Conservation (phyloP, 305 asterid genomes). For the Fraxinus floribunda region DNA sequence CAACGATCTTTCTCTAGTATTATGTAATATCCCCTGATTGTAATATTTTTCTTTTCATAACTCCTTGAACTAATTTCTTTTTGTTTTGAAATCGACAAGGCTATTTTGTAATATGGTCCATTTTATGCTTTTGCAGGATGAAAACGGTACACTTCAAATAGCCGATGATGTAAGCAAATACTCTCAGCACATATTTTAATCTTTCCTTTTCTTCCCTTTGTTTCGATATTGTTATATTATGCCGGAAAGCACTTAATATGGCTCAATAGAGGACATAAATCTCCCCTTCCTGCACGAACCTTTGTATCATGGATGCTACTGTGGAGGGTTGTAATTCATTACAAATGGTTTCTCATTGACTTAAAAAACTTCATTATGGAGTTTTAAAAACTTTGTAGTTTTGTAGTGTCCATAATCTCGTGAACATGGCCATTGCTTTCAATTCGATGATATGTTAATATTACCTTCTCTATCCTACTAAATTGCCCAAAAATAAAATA, state of each 20-base stretch:
- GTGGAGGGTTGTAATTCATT: neutral
- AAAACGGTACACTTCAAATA: conserved; percentile 64
- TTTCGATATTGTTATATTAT: neutral
- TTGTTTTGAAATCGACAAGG: neutral
- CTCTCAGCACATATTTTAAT: conserved; percentile 13
- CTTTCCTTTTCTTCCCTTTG: conserved; percentile 1
- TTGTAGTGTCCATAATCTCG: neutral
- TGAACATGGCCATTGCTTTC: neutral
- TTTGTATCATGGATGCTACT: conserved; percentile 1
- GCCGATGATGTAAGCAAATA: conserved; percentile 86
- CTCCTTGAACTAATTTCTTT: neutral
- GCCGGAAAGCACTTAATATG: neutral
- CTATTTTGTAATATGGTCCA: neutral
- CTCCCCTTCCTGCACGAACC: neutral
- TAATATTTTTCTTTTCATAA: neutral
- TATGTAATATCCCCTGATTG: conserved; percentile 4
- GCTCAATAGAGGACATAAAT: neutral
- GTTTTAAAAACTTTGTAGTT: neutral
- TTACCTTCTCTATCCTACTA: neutral
- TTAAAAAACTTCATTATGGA: neutral
- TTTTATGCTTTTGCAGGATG: conserved; percentile 48
- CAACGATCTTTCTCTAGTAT: neutral
- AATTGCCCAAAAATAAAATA: neutral
- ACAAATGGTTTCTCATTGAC: neutral
- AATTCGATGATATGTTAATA: neutral